Evolutionary conservation across 2,329 filamentous ascomycete genomes (phyloP).

Genomic region (Aspergillus sergii): DNA sequence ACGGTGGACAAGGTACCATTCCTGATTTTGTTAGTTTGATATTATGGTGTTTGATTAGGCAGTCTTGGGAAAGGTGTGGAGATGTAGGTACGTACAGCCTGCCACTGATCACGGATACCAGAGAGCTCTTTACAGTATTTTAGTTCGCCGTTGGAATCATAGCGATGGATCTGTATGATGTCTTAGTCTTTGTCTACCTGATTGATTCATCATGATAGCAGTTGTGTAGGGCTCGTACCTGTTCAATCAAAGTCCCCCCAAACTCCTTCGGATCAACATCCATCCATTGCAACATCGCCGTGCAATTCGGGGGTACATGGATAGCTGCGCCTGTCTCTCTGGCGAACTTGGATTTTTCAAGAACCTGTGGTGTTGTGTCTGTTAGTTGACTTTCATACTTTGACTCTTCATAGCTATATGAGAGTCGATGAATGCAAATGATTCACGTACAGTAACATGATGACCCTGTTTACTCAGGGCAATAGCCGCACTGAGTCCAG

Average conservation of each 20-base stretch:
- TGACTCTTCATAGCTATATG: background rate
- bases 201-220: background rate
- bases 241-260: conserved; percentile 26
- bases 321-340: conserved; percentile 30
- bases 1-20: conserved; percentile 42
- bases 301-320: conserved; percentile 31
- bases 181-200: background rate
- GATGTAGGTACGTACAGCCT: conserved; percentile 21
- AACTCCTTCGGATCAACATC: conserved; percentile 24
- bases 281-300: conserved; percentile 28
- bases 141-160: conserved; percentile 18
- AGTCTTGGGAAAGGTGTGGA: background rate
- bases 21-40: conserved; percentile 14
- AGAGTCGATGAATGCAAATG: too few species aligned
- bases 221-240: conserved; percentile 12
- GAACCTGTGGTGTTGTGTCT: conserved; percentile 22
- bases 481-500: conserved; percentile 36
- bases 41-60: background rate
- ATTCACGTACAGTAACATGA: conserved; percentile 31
- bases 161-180: conserved; percentile 22
- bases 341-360: conserved; percentile 30
- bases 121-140: conserved; percentile 22
- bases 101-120: conserved; percentile 22
- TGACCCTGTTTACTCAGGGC: conserved; percentile 36
- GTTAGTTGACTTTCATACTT: background rate